Evolutionary conservation across 2,329 filamentous ascomycete genomes (phyloP).

Genomic region (Sporothrix brasiliensis): DNA sequence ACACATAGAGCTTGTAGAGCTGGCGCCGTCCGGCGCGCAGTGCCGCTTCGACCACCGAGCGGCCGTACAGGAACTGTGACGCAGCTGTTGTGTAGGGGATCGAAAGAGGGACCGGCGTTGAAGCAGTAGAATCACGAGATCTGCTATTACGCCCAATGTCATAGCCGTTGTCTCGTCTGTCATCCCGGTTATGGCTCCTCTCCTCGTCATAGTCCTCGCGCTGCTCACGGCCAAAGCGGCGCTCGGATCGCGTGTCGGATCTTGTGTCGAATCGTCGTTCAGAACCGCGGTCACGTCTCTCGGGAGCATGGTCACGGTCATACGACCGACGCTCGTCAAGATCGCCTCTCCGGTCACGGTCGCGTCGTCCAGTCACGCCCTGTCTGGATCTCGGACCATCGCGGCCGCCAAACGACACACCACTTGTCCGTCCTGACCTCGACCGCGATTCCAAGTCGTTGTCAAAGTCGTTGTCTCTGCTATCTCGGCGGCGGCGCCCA

Average conservation of each 20-base stretch:
- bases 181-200: no score
- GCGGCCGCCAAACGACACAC: not conserved
- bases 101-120: slow-evolving; percentile 36
- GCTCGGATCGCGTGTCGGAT: not conserved
- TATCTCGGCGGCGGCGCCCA: not conserved
- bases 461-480: not conserved
- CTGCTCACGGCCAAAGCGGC: not conserved
- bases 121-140: not conserved
- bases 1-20: slow-evolving; percentile 83
- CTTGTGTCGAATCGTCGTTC: not conserved
- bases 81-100: slow-evolving; percentile 74
- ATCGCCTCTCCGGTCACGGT: not conserved
- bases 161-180: not conserved
- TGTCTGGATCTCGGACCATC: not conserved
- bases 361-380: not conserved
- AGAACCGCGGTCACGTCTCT: not conserved
- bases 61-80: slow-evolving; percentile 89
- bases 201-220: not conserved
- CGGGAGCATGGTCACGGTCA: not conserved
- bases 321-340: not conserved
- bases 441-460: not conserved
- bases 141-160: not conserved
- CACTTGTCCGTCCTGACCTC: not conserved
- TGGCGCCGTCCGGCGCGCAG: slow-evolving; percentile 68
- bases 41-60: slow-evolving; percentile 74